phyloP scores from a whole-genome alignment of 2,329 filamentous ascomycete species.

The Botryotinia globosa region DNA sequence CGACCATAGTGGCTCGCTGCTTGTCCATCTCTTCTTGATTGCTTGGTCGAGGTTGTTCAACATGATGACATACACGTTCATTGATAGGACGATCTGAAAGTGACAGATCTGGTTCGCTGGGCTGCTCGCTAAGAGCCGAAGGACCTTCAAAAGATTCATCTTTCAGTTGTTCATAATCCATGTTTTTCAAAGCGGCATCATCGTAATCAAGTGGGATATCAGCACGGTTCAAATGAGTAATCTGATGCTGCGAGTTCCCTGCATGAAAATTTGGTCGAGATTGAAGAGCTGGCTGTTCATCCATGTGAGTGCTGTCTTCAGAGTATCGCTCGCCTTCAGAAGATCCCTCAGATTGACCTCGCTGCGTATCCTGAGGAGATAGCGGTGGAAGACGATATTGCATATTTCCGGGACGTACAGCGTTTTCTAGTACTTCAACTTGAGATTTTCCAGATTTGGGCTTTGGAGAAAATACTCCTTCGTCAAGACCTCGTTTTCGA shows the following conservation, averaged over 20 bases:
- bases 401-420: not conserved
- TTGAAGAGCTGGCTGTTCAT: conserved; percentile 8
- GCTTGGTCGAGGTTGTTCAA: not conserved
- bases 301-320: not conserved
- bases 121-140: not conserved
- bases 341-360: not conserved
- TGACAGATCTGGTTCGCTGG: conserved; percentile 11
- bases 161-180: conserved; percentile 14
- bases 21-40: not conserved
- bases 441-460: conserved; percentile 2
- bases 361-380: not conserved
- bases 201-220: conserved; percentile 14
- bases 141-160: conserved; percentile 19
- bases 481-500: conserved; percentile 6
- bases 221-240: not conserved
- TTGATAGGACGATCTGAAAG: conserved; percentile 9
- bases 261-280: conserved; percentile 6
- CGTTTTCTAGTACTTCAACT: not conserved
- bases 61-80: conserved; percentile 5
- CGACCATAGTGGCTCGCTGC: conserved; percentile 2
- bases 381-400: not conserved
- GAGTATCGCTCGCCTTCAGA: conserved; percentile 12
- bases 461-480: conserved; percentile 7
- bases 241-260: not conserved
- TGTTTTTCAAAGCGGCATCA: conserved; percentile 9